Evolutionary conservation across 129 eudicot genomes (phyloP).

Genomic region (Escallonia herrerae): DNA sequence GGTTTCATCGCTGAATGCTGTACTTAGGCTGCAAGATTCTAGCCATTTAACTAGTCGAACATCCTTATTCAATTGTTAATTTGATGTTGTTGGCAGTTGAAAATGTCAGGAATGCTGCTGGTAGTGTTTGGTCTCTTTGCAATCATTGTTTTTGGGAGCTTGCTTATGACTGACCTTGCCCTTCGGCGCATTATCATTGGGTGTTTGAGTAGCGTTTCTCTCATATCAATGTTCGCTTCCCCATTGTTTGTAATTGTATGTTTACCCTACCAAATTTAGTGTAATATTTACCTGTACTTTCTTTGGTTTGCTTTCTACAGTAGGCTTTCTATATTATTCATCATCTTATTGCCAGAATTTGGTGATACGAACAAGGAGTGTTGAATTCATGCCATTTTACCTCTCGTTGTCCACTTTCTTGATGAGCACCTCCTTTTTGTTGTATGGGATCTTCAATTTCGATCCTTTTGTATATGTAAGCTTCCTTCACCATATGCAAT

Average conservation of each 20-base stretch:
- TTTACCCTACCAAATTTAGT: not conserved
- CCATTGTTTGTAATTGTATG: constrained; percentile 80
- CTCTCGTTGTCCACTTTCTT: constrained; percentile 76
- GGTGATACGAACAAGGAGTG: constrained; percentile 75
- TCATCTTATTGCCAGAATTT: constrained; percentile 42
- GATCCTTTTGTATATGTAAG: constrained; percentile 79
- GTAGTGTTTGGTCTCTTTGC: constrained; percentile 59
- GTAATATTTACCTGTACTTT: no score
- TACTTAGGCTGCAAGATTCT: not conserved
- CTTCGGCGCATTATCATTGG: constrained; percentile 56
- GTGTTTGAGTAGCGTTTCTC: constrained; percentile 66
- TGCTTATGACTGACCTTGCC: constrained; percentile 48
- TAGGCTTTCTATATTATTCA: not conserved
- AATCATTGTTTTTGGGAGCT: constrained; percentile 42
- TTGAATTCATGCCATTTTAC: constrained; percentile 90
- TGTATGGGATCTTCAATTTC: constrained; percentile 67
- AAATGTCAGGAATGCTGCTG: constrained; percentile 47
- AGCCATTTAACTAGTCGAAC: not conserved
- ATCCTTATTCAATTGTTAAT: not conserved
- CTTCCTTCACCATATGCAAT: constrained; percentile 8
- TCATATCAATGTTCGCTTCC: constrained; percentile 91
- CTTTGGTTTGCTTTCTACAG: no score
- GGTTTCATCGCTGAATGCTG: constrained; percentile 31
- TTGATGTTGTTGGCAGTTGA: constrained; percentile 39
- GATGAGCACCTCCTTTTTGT: constrained; percentile 77